Base-by-base conservation (phyloP, 2,329 filamentous ascomycete species). In the Phoma sp. region DNA sequence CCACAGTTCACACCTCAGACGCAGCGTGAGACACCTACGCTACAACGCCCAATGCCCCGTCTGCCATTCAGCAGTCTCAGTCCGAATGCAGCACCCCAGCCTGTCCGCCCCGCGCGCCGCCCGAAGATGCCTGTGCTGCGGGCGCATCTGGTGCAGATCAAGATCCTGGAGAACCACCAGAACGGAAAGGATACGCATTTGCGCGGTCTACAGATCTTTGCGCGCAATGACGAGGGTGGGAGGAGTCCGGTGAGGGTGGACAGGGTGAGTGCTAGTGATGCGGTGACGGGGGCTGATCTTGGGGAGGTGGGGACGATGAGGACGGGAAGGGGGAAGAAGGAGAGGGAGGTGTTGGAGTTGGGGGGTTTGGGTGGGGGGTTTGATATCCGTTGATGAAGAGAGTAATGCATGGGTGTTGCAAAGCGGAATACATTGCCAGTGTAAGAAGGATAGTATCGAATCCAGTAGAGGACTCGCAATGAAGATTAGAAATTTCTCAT, bases 141-240 rank as follows among this genome's bases (percentile, higher is more conserved):
- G 56, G 92, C 91, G 14, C 96, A 93, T 78, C 86, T 98, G 25
- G 83, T 99, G 23, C 93, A 98, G 74, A 87, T 98, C 68, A 87
- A 90, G 62, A 88, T 99, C 42, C 84, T 93, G 45, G 95, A 98
- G 78, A 99, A 99, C 71, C 95, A 99, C 74, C 95, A 99, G 77
- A 99, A 99, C 74, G 95, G 95, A 60, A 99, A 99, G 74, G 95
- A 99, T 73, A 99, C 95, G n/a, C 95, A 99, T 80, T 84, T 99
- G 20, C 84, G 95, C 14, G 93, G 92, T 2, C 84, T 99, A 74
- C 96, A 96, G 78, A 89, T 98, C 9, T 99, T 87, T 68, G 83
- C 85, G 3, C 64, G 72, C 45, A 80, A 82, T 38, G 65, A 66
- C 6, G 71, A 73, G 20, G 52, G 51, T 14, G 58, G 34, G 26